Percentiles rank a stretch among this genome's conserved stretches.
These are phyloP conservation scores for Berberis thunbergii DNA, from an alignment of 164 flowering plant genomes.

Conservation along the genomic window DNA sequence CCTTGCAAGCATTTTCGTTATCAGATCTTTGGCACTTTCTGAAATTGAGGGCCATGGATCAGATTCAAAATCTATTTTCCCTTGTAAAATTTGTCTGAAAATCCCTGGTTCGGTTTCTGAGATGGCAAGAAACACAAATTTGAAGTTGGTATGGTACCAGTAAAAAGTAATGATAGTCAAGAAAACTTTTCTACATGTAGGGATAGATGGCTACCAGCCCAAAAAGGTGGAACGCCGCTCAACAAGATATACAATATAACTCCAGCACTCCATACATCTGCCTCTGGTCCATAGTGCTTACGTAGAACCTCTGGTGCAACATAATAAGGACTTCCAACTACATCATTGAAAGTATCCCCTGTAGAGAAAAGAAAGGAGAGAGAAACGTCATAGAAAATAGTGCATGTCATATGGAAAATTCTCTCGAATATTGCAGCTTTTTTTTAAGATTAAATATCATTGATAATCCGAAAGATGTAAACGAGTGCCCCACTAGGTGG, in stretches of 20 bases:
- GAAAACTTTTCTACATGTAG: not conserved
- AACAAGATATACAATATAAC: slow-evolving; percentile 84
- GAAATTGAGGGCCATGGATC: slow-evolving; percentile 23
- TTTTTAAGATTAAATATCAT: no score
- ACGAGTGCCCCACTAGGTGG: no score
- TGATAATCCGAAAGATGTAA: no score
- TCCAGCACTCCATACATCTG: slow-evolving; percentile 98
- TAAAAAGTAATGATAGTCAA: not conserved
- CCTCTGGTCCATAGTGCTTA: slow-evolving; percentile 89
- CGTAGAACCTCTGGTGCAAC: slow-evolving; percentile 96
- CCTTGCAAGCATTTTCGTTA: slow-evolving; percentile 18
- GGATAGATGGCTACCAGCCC: slow-evolving; percentile 62
- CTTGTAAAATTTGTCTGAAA: slow-evolving; percentile 14
- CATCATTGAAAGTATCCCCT: slow-evolving; percentile 91
- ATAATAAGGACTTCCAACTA: slow-evolving; percentile 98
- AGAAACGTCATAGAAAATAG: not conserved
- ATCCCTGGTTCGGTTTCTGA: slow-evolving; percentile 19
- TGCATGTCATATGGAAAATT: not conserved
- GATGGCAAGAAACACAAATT: not conserved
- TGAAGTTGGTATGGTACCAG: not conserved
- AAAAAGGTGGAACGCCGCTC: slow-evolving; percentile 98
- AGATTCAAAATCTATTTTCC: slow-evolving; percentile 15
- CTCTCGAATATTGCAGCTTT: not conserved
- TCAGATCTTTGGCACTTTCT: slow-evolving; percentile 19
- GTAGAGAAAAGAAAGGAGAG: slow-evolving; percentile 5